These are phyloP conservation scores for Pontederia crassipes DNA, from an alignment of 176 grass and related monocot species.

Conservation along the genomic window DNA sequence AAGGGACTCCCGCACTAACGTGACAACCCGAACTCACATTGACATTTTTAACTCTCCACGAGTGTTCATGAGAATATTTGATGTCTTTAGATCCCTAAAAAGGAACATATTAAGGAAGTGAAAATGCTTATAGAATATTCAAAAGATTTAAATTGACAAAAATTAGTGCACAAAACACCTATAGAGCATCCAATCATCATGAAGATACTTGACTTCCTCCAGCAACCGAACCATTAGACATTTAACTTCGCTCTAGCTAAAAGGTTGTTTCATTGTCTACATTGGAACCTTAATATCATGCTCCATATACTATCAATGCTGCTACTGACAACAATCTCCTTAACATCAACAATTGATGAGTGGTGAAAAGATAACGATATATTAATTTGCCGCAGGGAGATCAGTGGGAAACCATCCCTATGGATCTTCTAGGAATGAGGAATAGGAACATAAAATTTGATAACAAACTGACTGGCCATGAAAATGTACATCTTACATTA, in stretches of 20 bases:
- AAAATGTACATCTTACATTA: too few relatives aligned
- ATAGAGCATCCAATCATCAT: conserved; percentile 91
- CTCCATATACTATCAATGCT: conserved; percentile 68
- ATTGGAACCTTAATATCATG: conserved; percentile 88
- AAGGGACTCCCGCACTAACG: conserved; percentile 80
- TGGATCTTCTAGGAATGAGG: too few relatives aligned
- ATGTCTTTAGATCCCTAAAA: conserved; percentile 93
- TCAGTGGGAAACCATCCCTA: conserved; percentile 74
- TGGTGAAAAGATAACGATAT: conserved; percentile 82
- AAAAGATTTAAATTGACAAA: too few relatives aligned
- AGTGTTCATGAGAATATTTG: conserved; percentile 89
- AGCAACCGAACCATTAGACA: conserved; percentile 91
- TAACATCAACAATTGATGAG: too few relatives aligned
- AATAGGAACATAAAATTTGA: too few relatives aligned
- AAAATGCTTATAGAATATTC: too few relatives aligned
- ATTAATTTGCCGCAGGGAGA: conserved; percentile 85
- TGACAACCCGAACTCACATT: conserved; percentile 91
- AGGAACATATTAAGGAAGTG: too few relatives aligned
- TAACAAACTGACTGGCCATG: too few relatives aligned
- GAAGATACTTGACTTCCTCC: conserved; percentile 82
- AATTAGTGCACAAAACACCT: conserved; percentile 32
- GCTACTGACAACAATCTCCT: conserved; percentile 72
- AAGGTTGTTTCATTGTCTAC: conserved; percentile 86
- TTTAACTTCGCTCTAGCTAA: too few relatives aligned
- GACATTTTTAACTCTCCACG: conserved; percentile 89